Conservation (phyloP, 768 basidiomycete genomes). For the Rhodotorula diobovata region DNA sequence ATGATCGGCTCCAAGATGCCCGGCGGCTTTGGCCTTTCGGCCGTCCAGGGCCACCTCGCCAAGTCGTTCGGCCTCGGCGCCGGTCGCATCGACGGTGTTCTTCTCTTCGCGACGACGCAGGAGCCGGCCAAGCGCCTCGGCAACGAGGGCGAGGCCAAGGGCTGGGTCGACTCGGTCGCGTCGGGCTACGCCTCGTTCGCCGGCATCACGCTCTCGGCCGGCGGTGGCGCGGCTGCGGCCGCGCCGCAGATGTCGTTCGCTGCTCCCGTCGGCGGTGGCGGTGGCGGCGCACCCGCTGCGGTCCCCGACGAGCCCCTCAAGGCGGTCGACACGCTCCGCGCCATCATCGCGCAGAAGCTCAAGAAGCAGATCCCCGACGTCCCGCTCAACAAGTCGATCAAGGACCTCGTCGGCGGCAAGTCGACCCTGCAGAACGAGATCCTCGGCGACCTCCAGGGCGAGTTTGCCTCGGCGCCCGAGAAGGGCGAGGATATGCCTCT, state of each 20-base stretch:
- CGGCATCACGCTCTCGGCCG: constrained; percentile 55
- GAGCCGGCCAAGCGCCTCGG: constrained; percentile 91
- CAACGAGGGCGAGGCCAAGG: constrained; percentile 84
- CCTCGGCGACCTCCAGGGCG: constrained; percentile 89
- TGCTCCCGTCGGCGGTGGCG: constrained; percentile 48
- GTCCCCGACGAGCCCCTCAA: constrained; percentile 80
- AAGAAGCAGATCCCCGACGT: constrained; percentile 91
- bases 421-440: constrained; percentile 99
- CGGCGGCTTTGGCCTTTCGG: constrained; percentile 91
- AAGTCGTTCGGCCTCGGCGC: constrained; percentile 97
- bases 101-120: constrained; percentile 82
- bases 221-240: constrained; percentile 52
- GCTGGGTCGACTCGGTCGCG: constrained; percentile 85
- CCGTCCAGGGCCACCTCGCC: constrained; percentile 79
- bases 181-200: constrained; percentile 78
- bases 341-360: constrained; percentile 93
- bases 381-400: constrained; percentile 87
- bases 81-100: constrained; percentile 78
- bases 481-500: constrained; percentile 96
- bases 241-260: constrained; percentile 48
- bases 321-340: constrained; percentile 76
- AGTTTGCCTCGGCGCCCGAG: constrained; percentile 91
- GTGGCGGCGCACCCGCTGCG: constrained; percentile 56
- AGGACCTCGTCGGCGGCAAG: constrained; percentile 97
- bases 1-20: constrained; percentile 96